Evolutionary conservation across 2,329 filamentous ascomycete genomes (phyloP), one percentile per base, ranked within the genome.

Genomic region (Aspergillus hiratsukae): DNA sequence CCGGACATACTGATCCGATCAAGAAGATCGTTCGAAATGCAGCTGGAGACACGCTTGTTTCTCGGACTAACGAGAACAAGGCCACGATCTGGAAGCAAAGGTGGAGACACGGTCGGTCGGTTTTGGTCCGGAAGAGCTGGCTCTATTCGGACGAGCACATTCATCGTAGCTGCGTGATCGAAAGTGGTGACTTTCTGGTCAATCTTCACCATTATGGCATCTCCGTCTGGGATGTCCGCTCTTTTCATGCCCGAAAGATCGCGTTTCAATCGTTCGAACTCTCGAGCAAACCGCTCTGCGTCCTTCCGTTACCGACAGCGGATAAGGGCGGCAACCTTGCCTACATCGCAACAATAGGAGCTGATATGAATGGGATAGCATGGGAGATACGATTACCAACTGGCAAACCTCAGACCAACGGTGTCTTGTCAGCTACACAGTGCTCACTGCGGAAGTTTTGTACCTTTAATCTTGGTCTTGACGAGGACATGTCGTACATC

Each of bases 21-120:
- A 87, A 88, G 66, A 96, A 95, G 69, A 89, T 96, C 58, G 87
- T 95, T 48, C 87, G 91, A 58, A 95, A 92, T 66, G 89, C 88
- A 46, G 89, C 87, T 65, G 92, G 91, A 8, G 82, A 85, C 61
- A 88, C 90, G 4, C 79, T 96, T 46, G 85, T 96, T 31, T 96
- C 92, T 6, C 83, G 90, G 52, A 96, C 92, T 0, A 81, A 85
- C 57, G 80, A 86, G 46, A 89, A 90, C 58, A 90, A 96, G 70
- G 87, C 87, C 56, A 86, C 93, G 61, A 83, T 97, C 3, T 97
- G 92, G 92, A 85, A 83, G 59, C 89, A 95, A 69, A 76, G 79
- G 53, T 72, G 76, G 43, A 76, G 76, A 37, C 76, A 78, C 51
- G 73, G 68, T 49, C 79, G 80, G 29, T 80, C 81, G 50, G 81